phyloP scores from a whole-genome alignment of 106 monocot genomes.

The Phalaenopsis aphrodite region DNA sequence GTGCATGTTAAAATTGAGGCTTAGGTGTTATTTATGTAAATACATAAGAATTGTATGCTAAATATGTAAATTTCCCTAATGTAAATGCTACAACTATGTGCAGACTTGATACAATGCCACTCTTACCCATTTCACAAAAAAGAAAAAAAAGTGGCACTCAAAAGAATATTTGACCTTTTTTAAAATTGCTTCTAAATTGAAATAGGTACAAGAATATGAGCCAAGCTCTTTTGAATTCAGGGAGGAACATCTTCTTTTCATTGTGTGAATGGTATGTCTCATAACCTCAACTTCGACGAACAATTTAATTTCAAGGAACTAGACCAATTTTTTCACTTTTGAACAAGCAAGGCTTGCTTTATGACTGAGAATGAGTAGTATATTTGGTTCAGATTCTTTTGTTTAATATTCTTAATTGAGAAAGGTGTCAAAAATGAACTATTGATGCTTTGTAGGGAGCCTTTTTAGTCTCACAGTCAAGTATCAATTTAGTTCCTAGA shows the following conservation, averaged over 20 bases:
- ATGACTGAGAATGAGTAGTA: too few species aligned
- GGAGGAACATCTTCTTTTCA: slow-evolving; percentile 79
- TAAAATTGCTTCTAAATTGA: neutral
- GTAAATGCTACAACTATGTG: neutral
- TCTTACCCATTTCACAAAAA: neutral
- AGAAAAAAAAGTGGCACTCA: neutral
- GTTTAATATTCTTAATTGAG: too few species aligned
- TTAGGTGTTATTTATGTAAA: too few species aligned
- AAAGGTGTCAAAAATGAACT: too few species aligned
- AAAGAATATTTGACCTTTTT: neutral
- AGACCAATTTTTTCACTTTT: neutral
- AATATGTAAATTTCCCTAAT: too few species aligned
- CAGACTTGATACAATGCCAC: neutral
- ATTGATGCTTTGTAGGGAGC: too few species aligned
- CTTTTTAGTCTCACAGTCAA: too few species aligned
- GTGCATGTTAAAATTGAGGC: too few species aligned
- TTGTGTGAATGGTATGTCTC: slow-evolving; percentile 81
- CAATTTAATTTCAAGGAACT: neutral
- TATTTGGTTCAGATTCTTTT: too few species aligned
- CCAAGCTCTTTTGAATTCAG: slow-evolving; percentile 55
- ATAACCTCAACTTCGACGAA: neutral
- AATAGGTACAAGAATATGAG: slow-evolving; percentile 72
- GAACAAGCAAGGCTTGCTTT: too few species aligned
- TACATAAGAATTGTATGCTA: too few species aligned
- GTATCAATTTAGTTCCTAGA: too few species aligned